Conservation (phyloP, 257 asterid species). For the Solanum chmielewskii region DNA sequence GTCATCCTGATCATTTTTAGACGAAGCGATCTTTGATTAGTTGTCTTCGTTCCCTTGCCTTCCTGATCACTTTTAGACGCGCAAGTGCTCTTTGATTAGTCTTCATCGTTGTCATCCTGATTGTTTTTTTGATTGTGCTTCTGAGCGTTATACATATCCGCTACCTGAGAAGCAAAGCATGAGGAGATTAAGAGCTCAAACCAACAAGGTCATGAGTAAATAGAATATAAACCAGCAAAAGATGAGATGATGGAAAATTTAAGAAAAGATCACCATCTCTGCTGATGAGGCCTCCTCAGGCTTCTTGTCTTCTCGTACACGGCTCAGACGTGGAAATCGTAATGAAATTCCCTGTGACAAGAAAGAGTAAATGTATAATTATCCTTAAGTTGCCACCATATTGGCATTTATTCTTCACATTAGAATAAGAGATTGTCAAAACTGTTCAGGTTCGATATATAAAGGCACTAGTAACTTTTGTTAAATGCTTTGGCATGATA, state of each 20-base stretch:
- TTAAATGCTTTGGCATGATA: not conserved
- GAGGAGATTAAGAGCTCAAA: not conserved
- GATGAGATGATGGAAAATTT: not conserved
- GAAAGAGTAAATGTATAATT: constrained; percentile 6
- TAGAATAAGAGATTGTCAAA: not conserved
- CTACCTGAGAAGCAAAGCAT: constrained; percentile 36
- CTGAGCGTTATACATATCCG: constrained; percentile 70
- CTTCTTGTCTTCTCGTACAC: constrained; percentile 79
- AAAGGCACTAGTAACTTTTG: not conserved
- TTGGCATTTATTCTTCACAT: not conserved
- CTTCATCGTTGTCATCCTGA: constrained; percentile 48
- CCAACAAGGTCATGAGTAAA: not conserved
- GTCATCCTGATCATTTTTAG: constrained; percentile 26
- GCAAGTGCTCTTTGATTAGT: constrained; percentile 13
- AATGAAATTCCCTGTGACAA: constrained; percentile 69
- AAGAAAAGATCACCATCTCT: constrained; percentile 48
- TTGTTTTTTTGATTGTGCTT: constrained; percentile 41
- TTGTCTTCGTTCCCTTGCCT: constrained; percentile 23
- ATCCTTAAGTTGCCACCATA: not conserved
- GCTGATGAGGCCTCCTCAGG: constrained; percentile 88
- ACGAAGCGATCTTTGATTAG: constrained; percentile 9
- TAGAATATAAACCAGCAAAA: not conserved
- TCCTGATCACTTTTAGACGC: not conserved
- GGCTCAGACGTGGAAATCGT: constrained; percentile 76
- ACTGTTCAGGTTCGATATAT: not conserved